phyloP scores from a whole-genome alignment of 2,329 filamentous ascomycete species.

The Ceratocystis destructans region DNA sequence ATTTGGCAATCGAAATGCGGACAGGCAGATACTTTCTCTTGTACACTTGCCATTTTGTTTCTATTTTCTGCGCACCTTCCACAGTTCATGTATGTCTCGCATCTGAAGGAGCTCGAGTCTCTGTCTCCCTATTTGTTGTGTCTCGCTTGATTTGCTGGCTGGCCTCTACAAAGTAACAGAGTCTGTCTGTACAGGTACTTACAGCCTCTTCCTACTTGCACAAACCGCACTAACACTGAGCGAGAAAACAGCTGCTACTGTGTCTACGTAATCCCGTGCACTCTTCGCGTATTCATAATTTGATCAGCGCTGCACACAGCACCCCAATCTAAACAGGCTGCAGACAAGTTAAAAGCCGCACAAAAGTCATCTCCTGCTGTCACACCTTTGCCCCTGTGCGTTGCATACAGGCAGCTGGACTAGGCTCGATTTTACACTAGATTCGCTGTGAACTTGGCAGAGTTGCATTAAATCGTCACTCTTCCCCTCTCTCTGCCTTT shows the following conservation, averaged over 20 bases:
- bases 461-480: background rate
- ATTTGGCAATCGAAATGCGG: background rate
- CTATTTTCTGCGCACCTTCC: conserved; percentile 3
- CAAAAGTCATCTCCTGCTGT: background rate
- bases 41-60: background rate
- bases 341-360: background rate
- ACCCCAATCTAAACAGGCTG: background rate
- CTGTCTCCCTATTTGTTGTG: background rate
- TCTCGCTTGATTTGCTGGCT: background rate
- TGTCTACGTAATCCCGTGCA: background rate
- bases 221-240: too few species aligned
- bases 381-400: background rate
- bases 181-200: too few species aligned
- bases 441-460: background rate
- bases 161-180: too few species aligned
- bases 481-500: background rate
- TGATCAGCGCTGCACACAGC: background rate
- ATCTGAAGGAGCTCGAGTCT: background rate
- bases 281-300: background rate
- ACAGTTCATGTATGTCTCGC: background rate
- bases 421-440: background rate
- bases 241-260: too few species aligned
- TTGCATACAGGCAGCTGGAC: background rate
- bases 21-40: background rate
- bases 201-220: too few species aligned